Percentiles rank a stretch among this genome's conserved stretches.
Conservation (phyloP, 2,329 filamentous ascomycete species). For the Ophiostoma australiae region DNA sequence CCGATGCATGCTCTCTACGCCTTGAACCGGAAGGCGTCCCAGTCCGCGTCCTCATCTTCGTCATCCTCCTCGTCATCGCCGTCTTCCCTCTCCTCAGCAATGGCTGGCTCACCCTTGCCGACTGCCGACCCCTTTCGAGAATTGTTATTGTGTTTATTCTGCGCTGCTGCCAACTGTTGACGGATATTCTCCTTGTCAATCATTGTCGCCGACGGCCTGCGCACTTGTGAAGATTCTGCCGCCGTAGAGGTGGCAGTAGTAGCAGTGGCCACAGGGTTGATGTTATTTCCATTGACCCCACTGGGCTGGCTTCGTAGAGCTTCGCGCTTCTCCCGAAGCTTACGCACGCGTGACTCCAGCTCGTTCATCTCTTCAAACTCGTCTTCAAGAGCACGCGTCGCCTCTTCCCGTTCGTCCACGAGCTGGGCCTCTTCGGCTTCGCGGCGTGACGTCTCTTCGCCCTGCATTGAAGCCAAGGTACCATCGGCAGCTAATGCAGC, state of each 20-base stretch:
- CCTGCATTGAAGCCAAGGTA: slow-evolving; percentile 40
- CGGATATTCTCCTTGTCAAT: slow-evolving; percentile 23
- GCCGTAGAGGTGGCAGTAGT: not conserved
- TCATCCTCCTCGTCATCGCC: slow-evolving; percentile 43
- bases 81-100: slow-evolving; percentile 41
- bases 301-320: slow-evolving; percentile 44
- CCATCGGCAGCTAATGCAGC: slow-evolving; percentile 63
- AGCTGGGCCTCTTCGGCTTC: slow-evolving; percentile 52
- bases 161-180: slow-evolving; percentile 28
- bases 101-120: slow-evolving; percentile 38
- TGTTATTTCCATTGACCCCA: not conserved
- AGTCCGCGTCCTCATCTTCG: slow-evolving; percentile 52
- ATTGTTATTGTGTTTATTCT: not conserved
- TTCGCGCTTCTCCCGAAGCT: slow-evolving; percentile 66
- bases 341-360: slow-evolving; percentile 65
- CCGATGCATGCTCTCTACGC: slow-evolving; percentile 23
- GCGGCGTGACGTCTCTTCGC: slow-evolving; percentile 47
- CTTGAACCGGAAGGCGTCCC: slow-evolving; percentile 55
- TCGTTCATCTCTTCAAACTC: slow-evolving; percentile 82
- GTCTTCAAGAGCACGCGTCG: slow-evolving; percentile 64
- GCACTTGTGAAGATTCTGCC: slow-evolving; percentile 17
- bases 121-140: slow-evolving; percentile 32
- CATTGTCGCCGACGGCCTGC: slow-evolving; percentile 21
- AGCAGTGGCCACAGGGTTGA: not conserved
- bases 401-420: slow-evolving; percentile 70